A percentile compares a stretch with the other conserved stretches of the same genome.
phyloP scores from a whole-genome alignment of 257 asterid species.

The Capsicum pubescens region DNA sequence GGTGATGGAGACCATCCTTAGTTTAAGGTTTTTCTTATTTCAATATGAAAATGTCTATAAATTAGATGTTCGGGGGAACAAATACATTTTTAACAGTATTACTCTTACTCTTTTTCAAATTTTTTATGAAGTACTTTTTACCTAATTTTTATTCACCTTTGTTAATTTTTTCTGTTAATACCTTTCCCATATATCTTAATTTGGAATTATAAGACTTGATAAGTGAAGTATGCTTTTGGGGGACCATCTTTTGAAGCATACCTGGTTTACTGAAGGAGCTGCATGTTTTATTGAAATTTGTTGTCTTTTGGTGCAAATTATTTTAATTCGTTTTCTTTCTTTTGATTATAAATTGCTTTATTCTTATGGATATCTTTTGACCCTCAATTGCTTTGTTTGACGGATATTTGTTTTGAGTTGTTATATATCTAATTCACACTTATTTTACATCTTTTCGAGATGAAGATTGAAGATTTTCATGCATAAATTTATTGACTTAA shows the following conservation, averaged over 20 bases:
- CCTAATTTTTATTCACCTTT: not conserved
- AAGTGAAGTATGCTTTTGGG: not conserved
- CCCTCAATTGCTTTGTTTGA: too few relatives aligned
- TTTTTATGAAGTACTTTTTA: not conserved
- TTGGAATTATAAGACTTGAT: not conserved
- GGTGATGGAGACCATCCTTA: constrained; percentile 86
- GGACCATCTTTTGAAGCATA: not conserved
- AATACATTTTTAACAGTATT: constrained; percentile 81
- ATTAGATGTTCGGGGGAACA: constrained; percentile 58
- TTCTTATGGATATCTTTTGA: too few relatives aligned
- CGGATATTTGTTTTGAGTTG: too few relatives aligned
- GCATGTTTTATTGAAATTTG: too few relatives aligned
- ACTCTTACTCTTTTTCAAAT: constrained; percentile 22
- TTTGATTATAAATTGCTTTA: too few relatives aligned
- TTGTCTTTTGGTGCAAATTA: too few relatives aligned
- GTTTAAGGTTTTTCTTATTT: constrained; percentile 90
- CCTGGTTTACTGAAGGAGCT: not conserved
- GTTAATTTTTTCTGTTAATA: not conserved
- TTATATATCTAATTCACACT: too few relatives aligned
- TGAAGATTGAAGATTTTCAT: too few relatives aligned
- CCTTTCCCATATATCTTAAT: not conserved
- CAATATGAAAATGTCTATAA: constrained; percentile 93
- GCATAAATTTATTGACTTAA: too few relatives aligned
- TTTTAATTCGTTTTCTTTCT: too few relatives aligned
- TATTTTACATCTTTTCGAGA: too few relatives aligned